A percentile compares a stretch with the other conserved stretches of the same genome.
These are phyloP conservation scores for Fusarium chaquense DNA, from an alignment of 2,329 filamentous ascomycete genomes.

Conservation along the genomic window DNA sequence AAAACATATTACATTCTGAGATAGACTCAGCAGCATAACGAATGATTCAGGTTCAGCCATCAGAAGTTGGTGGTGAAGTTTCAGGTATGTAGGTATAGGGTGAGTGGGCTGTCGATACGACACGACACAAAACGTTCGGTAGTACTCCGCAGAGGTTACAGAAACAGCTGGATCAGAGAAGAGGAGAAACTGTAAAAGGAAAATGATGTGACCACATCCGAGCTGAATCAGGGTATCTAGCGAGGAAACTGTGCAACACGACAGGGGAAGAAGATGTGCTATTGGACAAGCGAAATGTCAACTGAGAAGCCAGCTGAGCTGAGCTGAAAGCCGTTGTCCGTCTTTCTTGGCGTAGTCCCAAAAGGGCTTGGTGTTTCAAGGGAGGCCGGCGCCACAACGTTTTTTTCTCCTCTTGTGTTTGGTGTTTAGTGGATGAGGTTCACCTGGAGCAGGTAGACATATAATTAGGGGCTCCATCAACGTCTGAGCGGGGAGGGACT, in stretches of 20 bases:
- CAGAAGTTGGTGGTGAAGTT: not conserved
- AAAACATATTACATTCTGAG: not conserved
- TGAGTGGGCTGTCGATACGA: not conserved
- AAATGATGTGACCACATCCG: slow-evolving; percentile 33
- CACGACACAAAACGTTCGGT: not conserved
- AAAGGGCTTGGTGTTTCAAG: slow-evolving; percentile 33
- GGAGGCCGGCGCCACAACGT: slow-evolving; percentile 47
- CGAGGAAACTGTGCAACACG: slow-evolving; percentile 19
- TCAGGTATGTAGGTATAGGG: slow-evolving; percentile 5
- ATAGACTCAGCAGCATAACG: not conserved
- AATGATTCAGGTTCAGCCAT: not conserved
- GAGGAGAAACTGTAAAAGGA: slow-evolving; percentile 18
- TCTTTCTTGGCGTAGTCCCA: slow-evolving; percentile 39
- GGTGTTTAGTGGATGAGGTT: slow-evolving; percentile 41
- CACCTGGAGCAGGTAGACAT: slow-evolving; percentile 23
- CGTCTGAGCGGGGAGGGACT: slow-evolving; percentile 42
- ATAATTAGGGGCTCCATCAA: slow-evolving; percentile 41
- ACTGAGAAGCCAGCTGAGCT: slow-evolving; percentile 42
- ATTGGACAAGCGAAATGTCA: slow-evolving; percentile 35
- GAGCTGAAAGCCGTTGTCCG: slow-evolving; percentile 48
- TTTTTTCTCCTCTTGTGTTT: slow-evolving; percentile 38
- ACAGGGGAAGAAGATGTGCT: slow-evolving; percentile 26
- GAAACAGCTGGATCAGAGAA: slow-evolving; percentile 13
- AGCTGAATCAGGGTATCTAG: slow-evolving; percentile 38
- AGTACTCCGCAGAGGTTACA: not conserved